Conservation (phyloP, 257 asterid species). For the Ilex aquifolium region DNA sequence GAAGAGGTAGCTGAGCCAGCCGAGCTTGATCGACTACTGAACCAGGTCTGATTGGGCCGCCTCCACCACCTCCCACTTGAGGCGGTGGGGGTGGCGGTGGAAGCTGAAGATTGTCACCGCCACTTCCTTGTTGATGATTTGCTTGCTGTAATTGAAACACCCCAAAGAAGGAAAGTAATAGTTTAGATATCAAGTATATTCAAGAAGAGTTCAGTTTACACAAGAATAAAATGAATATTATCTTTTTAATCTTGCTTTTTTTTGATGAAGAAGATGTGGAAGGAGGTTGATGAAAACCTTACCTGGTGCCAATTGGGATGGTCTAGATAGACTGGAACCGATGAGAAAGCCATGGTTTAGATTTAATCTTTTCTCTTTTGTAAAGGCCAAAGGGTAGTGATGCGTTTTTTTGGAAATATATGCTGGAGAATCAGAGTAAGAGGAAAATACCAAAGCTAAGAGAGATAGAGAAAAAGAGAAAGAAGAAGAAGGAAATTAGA, state of each 20-base stretch:
- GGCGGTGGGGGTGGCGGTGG: conserved; percentile 15
- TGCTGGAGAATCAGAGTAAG: conserved; percentile 30
- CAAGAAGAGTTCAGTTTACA: conserved; percentile 29
- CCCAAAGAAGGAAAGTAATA: not conserved
- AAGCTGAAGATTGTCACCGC: conserved; percentile 16
- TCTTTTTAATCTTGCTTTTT: conserved; percentile 17
- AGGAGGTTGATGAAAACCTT: conserved; percentile 9
- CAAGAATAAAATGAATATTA: conserved; percentile 37
- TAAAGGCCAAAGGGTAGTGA: conserved; percentile 21
- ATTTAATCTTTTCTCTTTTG: conserved; percentile 30
- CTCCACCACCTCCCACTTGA: conserved; percentile 12
- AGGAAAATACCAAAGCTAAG: conserved; percentile 27
- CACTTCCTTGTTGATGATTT: conserved; percentile 22
- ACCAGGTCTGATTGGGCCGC: conserved; percentile 35
- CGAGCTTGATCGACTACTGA: conserved; percentile 45
- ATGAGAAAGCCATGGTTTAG: conserved; percentile 38
- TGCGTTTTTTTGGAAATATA: conserved; percentile 35
- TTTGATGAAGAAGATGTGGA: conserved; percentile 15
- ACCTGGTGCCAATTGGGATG: conserved; percentile 55
- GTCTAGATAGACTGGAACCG: conserved; percentile 48
- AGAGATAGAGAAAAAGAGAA: conserved; percentile 12
- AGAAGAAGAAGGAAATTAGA: conserved; percentile 6
- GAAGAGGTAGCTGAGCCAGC: conserved; percentile 28
- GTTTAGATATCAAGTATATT: conserved; percentile 25
- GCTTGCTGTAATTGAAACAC: conserved; percentile 29